Percentiles rank a stretch among this genome's conserved stretches.
These are phyloP conservation scores for Gloeopeniophorella convolvens DNA, from an alignment of 768 basidiomycete genomes.

Conservation along the genomic window DNA sequence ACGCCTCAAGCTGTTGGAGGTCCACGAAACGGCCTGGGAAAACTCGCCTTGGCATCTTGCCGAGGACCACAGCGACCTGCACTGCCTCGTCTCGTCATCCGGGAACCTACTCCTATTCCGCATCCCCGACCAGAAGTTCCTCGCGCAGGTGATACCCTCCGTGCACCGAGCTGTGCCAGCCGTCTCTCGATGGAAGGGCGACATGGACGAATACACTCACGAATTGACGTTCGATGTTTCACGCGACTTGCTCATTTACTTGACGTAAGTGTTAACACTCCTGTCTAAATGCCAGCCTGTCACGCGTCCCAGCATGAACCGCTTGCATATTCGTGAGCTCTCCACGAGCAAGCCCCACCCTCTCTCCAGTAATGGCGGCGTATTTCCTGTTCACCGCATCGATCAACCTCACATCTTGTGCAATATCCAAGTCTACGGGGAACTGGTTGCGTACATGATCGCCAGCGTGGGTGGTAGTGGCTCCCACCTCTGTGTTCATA, in stretches of 20 bases:
- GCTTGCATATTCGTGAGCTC: not conserved
- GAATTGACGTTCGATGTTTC: constrained; percentile 4
- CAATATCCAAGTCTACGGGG: constrained; percentile 1
- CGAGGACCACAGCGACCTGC: not conserved
- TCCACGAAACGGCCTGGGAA: not conserved
- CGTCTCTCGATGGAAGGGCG: not conserved
- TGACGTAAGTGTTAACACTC: not conserved
- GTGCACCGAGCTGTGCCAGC: not conserved
- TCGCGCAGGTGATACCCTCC: not conserved
- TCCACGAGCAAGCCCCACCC: not conserved
- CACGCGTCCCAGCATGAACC: not conserved
- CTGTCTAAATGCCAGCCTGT: not conserved
- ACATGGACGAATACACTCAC: not conserved
- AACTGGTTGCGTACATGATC: constrained; percentile 1
- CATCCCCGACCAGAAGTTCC: not conserved
- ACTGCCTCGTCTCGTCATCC: constrained; percentile 2
- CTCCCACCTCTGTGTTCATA: not conserved
- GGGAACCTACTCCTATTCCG: constrained; percentile 3
- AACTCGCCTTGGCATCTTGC: not conserved
- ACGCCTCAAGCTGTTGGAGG: not conserved
- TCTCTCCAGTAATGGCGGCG: not conserved
- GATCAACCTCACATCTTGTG: not conserved
- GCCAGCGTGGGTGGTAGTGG: not conserved
- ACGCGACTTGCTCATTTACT: constrained; percentile 1
- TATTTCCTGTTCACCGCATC: not conserved